phyloP scores from a whole-genome alignment of 2,329 filamentous ascomycete genomes.

The Hypoxylon sp. region DNA sequence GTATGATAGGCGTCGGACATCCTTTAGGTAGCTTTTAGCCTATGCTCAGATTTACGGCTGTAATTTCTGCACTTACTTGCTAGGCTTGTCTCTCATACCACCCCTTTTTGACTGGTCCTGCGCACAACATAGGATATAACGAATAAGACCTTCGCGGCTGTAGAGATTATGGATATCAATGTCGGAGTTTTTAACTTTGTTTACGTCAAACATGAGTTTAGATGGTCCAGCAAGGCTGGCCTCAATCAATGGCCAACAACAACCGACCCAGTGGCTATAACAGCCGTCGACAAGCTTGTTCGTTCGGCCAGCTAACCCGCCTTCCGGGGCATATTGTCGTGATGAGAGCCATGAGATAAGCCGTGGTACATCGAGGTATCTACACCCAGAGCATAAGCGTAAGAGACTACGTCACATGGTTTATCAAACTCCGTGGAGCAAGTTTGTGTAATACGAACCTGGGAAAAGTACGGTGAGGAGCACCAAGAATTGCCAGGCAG shows the following conservation, averaged over 20 bases:
- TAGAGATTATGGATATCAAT: slow-evolving; percentile 63
- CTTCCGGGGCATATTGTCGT: slow-evolving; percentile 90
- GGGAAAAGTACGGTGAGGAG: slow-evolving; percentile 80
- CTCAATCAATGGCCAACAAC: slow-evolving; percentile 93
- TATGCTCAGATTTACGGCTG: slow-evolving; percentile 36
- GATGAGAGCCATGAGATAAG: slow-evolving; percentile 91
- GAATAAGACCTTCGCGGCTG: slow-evolving; percentile 85
- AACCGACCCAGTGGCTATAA: slow-evolving; percentile 98
- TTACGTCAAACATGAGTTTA: slow-evolving; percentile 40
- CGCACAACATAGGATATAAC: slow-evolving; percentile 92
- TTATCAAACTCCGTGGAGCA: slow-evolving; percentile 56
- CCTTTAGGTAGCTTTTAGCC: slow-evolving; percentile 60
- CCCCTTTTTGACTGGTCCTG: slow-evolving; percentile 80
- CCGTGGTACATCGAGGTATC: slow-evolving; percentile 81
- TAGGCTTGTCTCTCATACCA: slow-evolving; percentile 93
- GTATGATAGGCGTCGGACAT: slow-evolving; percentile 91
- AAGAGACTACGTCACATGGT: slow-evolving; percentile 47
- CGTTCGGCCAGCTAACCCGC: slow-evolving; percentile 91
- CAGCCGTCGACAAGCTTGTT: slow-evolving; percentile 99
- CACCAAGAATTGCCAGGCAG: slow-evolving; percentile 87
- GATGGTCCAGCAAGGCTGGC: slow-evolving; percentile 75
- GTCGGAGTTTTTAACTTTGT: slow-evolving; percentile 43
- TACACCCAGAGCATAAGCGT: slow-evolving; percentile 57
- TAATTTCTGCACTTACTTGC: slow-evolving; percentile 73
- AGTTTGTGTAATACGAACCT: slow-evolving; percentile 68